Base-by-base conservation (phyloP, 257 asterid genomes). In the Solanum chilense region DNA sequence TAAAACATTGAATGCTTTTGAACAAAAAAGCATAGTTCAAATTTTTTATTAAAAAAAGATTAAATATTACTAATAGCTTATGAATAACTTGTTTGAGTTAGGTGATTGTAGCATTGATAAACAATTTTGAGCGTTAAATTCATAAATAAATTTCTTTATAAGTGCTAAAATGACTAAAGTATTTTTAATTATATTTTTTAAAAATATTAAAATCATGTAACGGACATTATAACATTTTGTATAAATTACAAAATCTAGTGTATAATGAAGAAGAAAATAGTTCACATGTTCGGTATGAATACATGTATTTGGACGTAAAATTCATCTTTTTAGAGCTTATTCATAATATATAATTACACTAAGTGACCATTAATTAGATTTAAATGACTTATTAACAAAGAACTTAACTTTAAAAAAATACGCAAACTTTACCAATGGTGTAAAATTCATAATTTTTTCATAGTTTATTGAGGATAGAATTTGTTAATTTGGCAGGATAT, bases 341-440 rank as follows among this genome's bases (percentile, higher is more conserved):
- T 11, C 5, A 20, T 58, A 95, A 98, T n/a, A n/a, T n/a, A n/a
- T 58, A 58, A 58, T 58, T 20, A 58, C 66, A 58, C 25, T 20
- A 58, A 58, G 25, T 20, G 66, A 58, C 66, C 25, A 5, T 20
- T 58, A 58, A 20, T 27, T 25, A 64, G 18, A 64, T 2, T 64
- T 64, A 64, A 64, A 64, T 64, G 16, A 13, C 33, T 58, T 11
- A 7, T 64, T n/a, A 56, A 56, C 20, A 20, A 56, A 56, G n/a
- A 56, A 56, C 4, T 18, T 56, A 56, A 56, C 6, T 18, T 18
- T 56, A 0, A 56, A 20, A 56, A 18, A 18, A 18, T 56, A 20
- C 64, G 25, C 23, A 20, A 56, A 56, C 25, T 56, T 18, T 56
- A 56, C 64, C n/a, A 56, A 56, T 56, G 23, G n/a, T 20, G n/a